These are phyloP conservation scores for Perkinsus olseni DNA, from an alignment of 169 alveolate species.

Conservation along the genomic window DNA sequence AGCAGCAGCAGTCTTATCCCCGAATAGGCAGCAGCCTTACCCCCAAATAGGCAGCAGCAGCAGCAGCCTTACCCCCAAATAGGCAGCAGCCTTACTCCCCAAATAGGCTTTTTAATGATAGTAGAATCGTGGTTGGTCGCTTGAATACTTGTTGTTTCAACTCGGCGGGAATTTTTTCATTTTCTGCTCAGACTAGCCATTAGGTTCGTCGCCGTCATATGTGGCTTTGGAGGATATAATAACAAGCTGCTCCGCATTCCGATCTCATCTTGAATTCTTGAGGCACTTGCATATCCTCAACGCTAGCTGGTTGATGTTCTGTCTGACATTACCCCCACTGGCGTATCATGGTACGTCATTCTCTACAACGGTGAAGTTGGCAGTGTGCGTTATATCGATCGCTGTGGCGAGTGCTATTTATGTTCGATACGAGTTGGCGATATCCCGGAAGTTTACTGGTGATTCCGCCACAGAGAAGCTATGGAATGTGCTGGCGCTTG, in stretches of 20 bases:
- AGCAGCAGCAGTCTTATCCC: no score
- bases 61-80: no score
- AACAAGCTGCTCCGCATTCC: neutral
- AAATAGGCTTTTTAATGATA: no score
- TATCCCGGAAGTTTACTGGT: neutral
- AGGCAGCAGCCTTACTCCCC: no score
- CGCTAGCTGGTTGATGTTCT: neutral
- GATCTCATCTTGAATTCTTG: neutral
- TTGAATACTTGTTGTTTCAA: no score
- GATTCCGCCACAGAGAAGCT: neutral
- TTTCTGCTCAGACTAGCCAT: neutral
- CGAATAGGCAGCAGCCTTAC: no score
- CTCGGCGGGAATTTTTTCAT: no score
- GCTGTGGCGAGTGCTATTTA: neutral
- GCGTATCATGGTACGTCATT: neutral
- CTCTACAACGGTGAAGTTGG: neutral
- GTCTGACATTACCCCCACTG: neutral
- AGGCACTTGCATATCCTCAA: neutral
- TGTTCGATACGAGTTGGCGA: neutral
- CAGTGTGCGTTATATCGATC: neutral
- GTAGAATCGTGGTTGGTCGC: no score
- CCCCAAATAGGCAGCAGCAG: no score
- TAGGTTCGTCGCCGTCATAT: neutral
- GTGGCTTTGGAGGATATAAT: neutral
- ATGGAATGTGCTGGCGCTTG: neutral